Conservation (phyloP, 129 eudicot species). For the Rutidosis leptorrhynchoides region DNA sequence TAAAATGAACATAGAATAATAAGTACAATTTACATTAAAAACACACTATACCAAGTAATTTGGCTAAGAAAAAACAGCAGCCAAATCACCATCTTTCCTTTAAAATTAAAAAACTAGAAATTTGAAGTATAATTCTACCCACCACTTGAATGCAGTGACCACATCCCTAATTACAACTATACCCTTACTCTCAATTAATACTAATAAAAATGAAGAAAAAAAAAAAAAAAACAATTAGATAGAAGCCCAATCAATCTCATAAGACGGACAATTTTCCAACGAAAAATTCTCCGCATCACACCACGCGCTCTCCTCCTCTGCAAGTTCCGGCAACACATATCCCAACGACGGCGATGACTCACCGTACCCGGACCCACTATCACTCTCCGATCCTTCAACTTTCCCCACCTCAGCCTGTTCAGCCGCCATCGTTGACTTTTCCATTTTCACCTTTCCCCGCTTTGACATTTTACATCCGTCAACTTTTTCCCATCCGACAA, state of each 20-base stretch:
- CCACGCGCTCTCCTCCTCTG: constrained; percentile 43
- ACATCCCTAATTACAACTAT: constrained; percentile 17
- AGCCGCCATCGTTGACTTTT: not conserved
- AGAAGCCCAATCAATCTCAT: constrained; percentile 68
- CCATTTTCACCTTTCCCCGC: not conserved
- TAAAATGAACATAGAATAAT: not conserved
- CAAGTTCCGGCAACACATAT: constrained; percentile 44
- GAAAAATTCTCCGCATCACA: constrained; percentile 27
- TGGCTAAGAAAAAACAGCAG: constrained; percentile 27
- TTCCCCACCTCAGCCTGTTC: constrained; percentile 20
- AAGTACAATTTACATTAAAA: not conserved
- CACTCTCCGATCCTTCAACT: constrained; percentile 39
- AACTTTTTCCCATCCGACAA: constrained; percentile 53
- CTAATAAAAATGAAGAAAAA: too few relatives aligned
- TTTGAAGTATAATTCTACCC: not conserved
- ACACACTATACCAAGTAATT: constrained; percentile 8
- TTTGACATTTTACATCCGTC: constrained; percentile 29
- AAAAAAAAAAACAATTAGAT: not conserved
- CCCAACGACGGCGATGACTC: constrained; percentile 57
- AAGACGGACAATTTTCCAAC: constrained; percentile 55
- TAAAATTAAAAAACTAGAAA: not conserved
- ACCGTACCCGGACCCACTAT: constrained; percentile 37
- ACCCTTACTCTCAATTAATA: too few relatives aligned
- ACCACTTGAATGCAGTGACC: constrained; percentile 52
- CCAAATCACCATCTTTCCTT: constrained; percentile 15